Evolutionary conservation across 768 basidiomycete genomes (phyloP).

Genomic region (Lentinula sp.): DNA sequence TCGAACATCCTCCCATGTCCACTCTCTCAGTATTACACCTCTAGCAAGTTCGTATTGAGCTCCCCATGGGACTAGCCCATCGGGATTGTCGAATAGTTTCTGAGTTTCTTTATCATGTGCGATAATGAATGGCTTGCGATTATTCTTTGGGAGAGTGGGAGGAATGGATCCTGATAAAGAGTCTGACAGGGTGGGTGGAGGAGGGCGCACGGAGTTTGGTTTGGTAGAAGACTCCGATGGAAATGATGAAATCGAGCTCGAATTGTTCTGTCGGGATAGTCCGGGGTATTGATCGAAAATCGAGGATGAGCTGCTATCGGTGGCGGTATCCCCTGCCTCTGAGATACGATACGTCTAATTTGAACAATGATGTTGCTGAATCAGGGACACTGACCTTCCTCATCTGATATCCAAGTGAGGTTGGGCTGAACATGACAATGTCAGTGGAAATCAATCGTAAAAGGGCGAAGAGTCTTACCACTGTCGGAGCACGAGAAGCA

Average conservation of each 20-base stretch:
- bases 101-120: constrained; percentile 30
- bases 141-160: background rate
- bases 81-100: constrained; percentile 23
- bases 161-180: background rate
- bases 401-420: background rate
- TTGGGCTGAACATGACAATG: background rate
- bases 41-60: constrained; percentile 41
- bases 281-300: background rate
- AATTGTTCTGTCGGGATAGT: background rate
- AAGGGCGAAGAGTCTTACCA: background rate
- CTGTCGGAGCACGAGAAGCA: background rate
- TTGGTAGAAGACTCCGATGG: background rate
- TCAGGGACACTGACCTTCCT: background rate
- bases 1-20: constrained; percentile 35
- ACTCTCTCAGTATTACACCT: constrained; percentile 28
- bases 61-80: constrained; percentile 33
- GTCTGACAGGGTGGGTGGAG: background rate
- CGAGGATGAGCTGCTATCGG: background rate
- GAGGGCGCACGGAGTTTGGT: background rate
- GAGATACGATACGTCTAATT: background rate
- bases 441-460: background rate
- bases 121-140: constrained; percentile 17
- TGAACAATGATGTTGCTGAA: background rate
- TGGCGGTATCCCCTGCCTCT: background rate
- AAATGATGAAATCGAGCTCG: background rate